Percentiles rank a stretch among this genome's conserved stretches.
Conservation (phyloP, 1,139 yeast species). For the Arxiozyma bovina region DNA sequence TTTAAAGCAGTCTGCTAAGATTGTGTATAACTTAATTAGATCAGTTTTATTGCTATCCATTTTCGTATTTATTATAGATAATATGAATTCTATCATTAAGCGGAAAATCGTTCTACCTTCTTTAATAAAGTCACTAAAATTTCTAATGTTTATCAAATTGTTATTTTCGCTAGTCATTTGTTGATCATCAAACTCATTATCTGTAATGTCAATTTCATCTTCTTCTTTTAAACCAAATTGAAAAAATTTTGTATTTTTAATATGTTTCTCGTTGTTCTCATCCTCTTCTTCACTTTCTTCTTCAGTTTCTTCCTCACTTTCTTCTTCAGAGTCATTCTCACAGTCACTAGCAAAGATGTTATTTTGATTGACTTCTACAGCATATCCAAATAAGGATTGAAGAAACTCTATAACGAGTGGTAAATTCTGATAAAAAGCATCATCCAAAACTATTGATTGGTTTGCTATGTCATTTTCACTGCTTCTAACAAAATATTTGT, state of each 20-base stretch:
- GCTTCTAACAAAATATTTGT: background rate
- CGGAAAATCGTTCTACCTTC: constrained; percentile 1
- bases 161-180: background rate
- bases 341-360: constrained; percentile 16
- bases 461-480: background rate
- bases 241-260: constrained; percentile 37
- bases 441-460: background rate
- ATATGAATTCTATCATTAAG: background rate
- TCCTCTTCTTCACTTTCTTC: constrained; percentile 28
- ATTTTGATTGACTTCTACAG: constrained; percentile 55
- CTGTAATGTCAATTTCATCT: constrained; percentile 21
- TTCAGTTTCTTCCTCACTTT: constrained; percentile 32
- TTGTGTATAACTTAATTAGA: background rate
- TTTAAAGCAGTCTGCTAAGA: background rate
- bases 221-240: constrained; percentile 50
- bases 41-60: background rate
- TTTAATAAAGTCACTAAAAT: constrained; percentile 3
- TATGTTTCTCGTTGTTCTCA: constrained; percentile 20
- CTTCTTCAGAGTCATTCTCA: constrained; percentile 12
- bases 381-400: constrained; percentile 62
- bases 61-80: background rate
- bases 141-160: background rate
- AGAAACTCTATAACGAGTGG: background rate
- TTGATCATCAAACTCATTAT: constrained; percentile 29
- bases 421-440: background rate